Base-by-base conservation (phyloP, 192 early-diverging fungal genomes). In the Umbelopsis isabellina region DNA sequence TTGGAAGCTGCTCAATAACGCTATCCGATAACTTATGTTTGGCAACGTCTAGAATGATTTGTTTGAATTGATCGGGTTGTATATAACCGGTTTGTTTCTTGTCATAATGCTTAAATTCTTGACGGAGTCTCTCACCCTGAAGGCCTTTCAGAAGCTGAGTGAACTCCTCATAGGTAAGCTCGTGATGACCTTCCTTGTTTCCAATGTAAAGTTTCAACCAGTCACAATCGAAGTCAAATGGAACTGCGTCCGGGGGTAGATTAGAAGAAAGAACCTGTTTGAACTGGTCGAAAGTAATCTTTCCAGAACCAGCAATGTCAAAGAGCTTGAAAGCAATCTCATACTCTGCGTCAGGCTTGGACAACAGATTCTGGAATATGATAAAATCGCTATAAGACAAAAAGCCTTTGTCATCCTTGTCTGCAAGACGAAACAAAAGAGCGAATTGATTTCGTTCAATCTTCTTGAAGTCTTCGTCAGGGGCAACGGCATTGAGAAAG, bases 41-140 rank as follows among this genome's bases (percentile, higher is more conserved):
- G 20, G 85, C 86, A 52, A 89, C 78, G 65, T 88, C 85, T 6
- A 86, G 66, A 35, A 92, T 86, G 48, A 91, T 84, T 53, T 76
- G 82, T 69, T 85, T 78, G 69, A 90, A 88, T 45, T 82, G 80
- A 6, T 88, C 84, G 5, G 86, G 80, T 23, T 75, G 66, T 58
- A 92, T 91, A 66, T 79, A 83, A 22, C 91, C 91, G 30, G 79
- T 82, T 66, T 78, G 79, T 61, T 90, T 82, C 65, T 82, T 80
- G 79, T 92, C 91, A 67, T 88, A 89, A 73, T 82, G 79, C 55
- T 86, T 90, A 79, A 92, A 92, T 61, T 88, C 89, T 71, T 90
- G 86, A 25, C 88, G 85, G 30, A 92, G 75, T 49, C 89, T 82
- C 68, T 92, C 91, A 12, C 83, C 83, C 68, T 90, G 89, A 30